These are phyloP conservation scores for Dentipellis fragilis DNA, from an alignment of 768 basidiomycete species.

Conservation along the genomic window DNA sequence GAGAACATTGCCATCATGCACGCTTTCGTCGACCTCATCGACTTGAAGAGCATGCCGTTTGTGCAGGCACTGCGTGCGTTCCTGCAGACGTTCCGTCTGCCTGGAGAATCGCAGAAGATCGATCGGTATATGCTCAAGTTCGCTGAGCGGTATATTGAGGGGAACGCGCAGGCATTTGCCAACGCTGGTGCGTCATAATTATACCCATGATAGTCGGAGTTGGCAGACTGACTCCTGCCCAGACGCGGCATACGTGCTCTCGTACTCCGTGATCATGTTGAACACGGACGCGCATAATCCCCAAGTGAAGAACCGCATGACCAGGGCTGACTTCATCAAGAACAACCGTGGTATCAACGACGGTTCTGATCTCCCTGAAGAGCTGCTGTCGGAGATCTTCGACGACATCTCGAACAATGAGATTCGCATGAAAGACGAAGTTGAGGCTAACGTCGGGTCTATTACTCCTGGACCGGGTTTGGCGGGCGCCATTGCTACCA, in stretches of 20 bases:
- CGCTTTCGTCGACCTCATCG: constrained; percentile 88
- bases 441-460: constrained; percentile 45
- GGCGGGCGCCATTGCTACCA: constrained; percentile 73
- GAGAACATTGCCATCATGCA: constrained; percentile 92
- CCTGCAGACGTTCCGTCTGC: constrained; percentile 91
- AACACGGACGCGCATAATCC: constrained; percentile 98
- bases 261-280: constrained; percentile 91
- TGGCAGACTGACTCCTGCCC: not conserved
- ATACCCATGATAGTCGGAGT: not conserved
- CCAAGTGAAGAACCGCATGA: constrained; percentile 91
- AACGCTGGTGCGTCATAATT: constrained; percentile 67
- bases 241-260: constrained; percentile 92
- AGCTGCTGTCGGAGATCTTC: constrained; percentile 66
- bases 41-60: constrained; percentile 74
- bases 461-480: constrained; percentile 54
- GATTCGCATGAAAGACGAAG: constrained; percentile 98
- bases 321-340: constrained; percentile 80
- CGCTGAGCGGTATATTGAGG: constrained; percentile 90
- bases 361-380: constrained; percentile 77
- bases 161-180: constrained; percentile 77
- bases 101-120: constrained; percentile 97
- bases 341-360: constrained; percentile 98
- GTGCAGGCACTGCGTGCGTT: constrained; percentile 86
- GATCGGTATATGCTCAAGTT: constrained; percentile 99
- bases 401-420: constrained; percentile 90